Conservation (phyloP, 129 eudicot species). For the Flaveria robusta region DNA sequence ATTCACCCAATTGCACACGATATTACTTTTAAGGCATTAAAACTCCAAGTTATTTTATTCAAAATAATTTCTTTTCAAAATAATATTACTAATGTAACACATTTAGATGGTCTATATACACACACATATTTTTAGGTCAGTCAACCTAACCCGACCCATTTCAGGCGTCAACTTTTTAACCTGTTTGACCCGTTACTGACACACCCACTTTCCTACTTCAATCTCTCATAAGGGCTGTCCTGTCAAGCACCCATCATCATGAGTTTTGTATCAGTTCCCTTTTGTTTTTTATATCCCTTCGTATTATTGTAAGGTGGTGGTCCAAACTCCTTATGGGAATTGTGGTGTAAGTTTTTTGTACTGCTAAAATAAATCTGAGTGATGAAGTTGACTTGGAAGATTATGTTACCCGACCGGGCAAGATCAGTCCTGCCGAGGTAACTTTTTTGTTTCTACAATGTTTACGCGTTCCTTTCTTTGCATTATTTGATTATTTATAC, state of each 20-base stretch:
- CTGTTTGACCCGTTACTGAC: neutral
- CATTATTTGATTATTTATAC: neutral
- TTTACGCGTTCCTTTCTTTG: neutral
- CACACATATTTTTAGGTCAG: too few species aligned
- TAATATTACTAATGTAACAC: neutral
- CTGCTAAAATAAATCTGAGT: constrained; percentile 67
- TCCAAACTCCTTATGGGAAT: neutral
- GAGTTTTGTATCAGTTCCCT: neutral
- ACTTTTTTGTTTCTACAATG: constrained; percentile 2
- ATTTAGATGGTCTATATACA: neutral
- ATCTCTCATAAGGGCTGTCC: neutral
- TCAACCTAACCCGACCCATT: neutral
- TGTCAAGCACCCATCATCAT: neutral
- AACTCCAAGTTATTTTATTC: neutral
- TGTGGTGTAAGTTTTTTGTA: constrained; percentile 53
- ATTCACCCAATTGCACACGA: neutral
- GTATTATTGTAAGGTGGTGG: neutral
- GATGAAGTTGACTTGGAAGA: constrained; percentile 84
- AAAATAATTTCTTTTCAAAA: too few species aligned
- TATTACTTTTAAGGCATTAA: neutral
- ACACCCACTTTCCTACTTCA: neutral
- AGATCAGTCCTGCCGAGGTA: constrained; percentile 84
- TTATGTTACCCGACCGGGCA: constrained; percentile 72
- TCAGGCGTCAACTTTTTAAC: neutral
- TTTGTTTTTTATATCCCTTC: neutral